Percentiles rank a stretch among this genome's conserved stretches.
phyloP scores from a whole-genome alignment of 768 basidiomycete genomes.

The Saitozyma sp. region DNA sequence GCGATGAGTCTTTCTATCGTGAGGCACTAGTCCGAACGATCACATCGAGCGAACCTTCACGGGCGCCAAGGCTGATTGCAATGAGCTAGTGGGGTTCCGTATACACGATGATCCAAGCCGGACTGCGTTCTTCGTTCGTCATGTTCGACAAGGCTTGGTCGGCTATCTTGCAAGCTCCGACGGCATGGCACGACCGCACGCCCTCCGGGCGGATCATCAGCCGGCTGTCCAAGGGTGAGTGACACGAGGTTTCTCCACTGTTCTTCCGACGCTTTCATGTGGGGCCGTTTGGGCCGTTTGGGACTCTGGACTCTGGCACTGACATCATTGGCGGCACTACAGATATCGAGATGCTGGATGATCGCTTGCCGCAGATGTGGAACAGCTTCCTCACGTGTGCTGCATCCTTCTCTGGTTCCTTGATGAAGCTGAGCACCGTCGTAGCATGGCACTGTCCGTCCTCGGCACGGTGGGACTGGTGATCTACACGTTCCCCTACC shows the following conservation, averaged over 20 bases:
- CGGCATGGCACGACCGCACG: slow-evolving; percentile 72
- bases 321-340: too few relatives aligned
- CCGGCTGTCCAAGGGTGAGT: slow-evolving; percentile 42
- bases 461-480: slow-evolving; percentile 43
- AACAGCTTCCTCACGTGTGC: slow-evolving; percentile 31
- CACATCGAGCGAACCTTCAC: slow-evolving; percentile 1
- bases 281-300: too few relatives aligned
- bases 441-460: slow-evolving; percentile 27
- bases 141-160: slow-evolving; percentile 63
- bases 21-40: slow-evolving; percentile 57
- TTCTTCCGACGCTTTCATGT: too few relatives aligned
- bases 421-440: slow-evolving; percentile 11
- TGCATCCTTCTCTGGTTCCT: background rate
- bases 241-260: background rate
- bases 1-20: slow-evolving; percentile 55
- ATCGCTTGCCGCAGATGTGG: slow-evolving; percentile 30
- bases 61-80: too few relatives aligned
- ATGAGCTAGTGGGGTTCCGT: background rate
- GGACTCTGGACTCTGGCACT: too few relatives aligned
- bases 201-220: slow-evolving; percentile 43
- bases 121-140: slow-evolving; percentile 53
- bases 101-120: slow-evolving; percentile 39
- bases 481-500: slow-evolving; percentile 40
- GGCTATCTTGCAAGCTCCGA: slow-evolving; percentile 63
- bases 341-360: slow-evolving; percentile 52